Percentiles rank a stretch among this genome's conserved stretches.
Conservation (phyloP, 768 basidiomycete genomes). For the Lactarius sp. region DNA sequence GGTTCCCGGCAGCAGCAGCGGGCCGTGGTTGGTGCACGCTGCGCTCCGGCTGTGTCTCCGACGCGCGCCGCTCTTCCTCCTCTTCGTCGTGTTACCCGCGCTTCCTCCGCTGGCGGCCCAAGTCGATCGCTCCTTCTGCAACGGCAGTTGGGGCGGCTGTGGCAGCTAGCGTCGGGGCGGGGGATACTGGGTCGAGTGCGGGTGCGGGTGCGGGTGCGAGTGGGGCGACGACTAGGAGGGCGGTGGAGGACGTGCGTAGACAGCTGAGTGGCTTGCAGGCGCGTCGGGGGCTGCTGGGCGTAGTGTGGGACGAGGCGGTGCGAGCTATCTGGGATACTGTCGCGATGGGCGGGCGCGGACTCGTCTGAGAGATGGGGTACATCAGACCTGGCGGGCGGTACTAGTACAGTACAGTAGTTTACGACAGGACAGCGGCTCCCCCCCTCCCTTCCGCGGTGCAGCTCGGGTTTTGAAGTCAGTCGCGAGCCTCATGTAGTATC, state of each 20-base stretch:
- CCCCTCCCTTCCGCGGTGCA: too few relatives aligned
- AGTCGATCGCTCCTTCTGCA: not conserved
- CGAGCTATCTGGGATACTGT: constrained; percentile 23
- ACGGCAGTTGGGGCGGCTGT: not conserved
- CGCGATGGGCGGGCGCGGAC: constrained; percentile 25
- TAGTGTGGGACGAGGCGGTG: constrained; percentile 22
- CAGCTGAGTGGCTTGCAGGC: constrained; percentile 19
- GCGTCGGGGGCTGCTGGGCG: constrained; percentile 6
- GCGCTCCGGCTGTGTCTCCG: constrained; percentile 17
- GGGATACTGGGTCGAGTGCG: too few relatives aligned
- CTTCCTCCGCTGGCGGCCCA: constrained; percentile 14
- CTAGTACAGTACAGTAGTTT: too few relatives aligned
- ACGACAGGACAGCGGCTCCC: too few relatives aligned
- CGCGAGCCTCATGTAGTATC: too few relatives aligned
- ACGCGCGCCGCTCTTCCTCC: constrained; percentile 15
- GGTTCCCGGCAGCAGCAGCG: not conserved
- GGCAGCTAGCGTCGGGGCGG: not conserved
- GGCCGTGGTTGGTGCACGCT: not conserved
- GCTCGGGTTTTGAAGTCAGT: too few relatives aligned
- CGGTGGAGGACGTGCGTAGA: constrained; percentile 23
- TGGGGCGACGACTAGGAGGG: not conserved
- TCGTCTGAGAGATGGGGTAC: constrained; percentile 8
- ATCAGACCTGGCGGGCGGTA: too few relatives aligned
- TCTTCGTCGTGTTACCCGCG: constrained; percentile 21
- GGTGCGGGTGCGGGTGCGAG: not conserved